A percentile compares a stretch with the other conserved stretches of the same genome.
These are phyloP conservation scores for Daldinia concentrica DNA, from an alignment of 495 filamentous ascomycete species.

Conservation along the genomic window DNA sequence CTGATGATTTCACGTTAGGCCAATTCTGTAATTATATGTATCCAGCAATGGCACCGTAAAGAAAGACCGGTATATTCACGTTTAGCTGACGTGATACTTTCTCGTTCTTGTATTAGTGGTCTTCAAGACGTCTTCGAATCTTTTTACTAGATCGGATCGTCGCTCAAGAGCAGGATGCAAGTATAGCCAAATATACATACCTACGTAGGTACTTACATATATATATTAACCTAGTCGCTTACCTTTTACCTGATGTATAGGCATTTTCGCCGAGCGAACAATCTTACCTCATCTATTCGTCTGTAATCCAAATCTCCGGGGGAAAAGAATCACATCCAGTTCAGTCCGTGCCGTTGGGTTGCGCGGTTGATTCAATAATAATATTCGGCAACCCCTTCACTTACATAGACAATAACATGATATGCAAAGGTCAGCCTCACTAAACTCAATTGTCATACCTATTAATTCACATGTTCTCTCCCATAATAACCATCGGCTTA, in stretches of 20 bases:
- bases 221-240: not conserved
- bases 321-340: not conserved
- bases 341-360: not conserved
- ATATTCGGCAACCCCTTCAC: not conserved
- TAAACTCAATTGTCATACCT: not conserved
- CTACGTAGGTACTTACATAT: too few species aligned
- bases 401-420: not conserved
- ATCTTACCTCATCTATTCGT: not conserved
- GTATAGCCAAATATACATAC: not conserved
- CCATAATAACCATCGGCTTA: not conserved
- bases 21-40: too few species aligned
- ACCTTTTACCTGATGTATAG: not conserved
- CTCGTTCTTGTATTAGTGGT: too few species aligned
- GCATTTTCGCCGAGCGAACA: not conserved
- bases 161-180: not conserved
- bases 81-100: too few species aligned
- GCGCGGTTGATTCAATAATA: not conserved
- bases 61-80: too few species aligned
- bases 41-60: too few species aligned
- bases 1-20: too few species aligned
- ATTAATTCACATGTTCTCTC: not conserved
- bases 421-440: not conserved
- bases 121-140: too few species aligned
- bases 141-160: too few species aligned
- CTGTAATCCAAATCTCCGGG: not conserved